phyloP scores from a whole-genome alignment of 2,329 filamentous ascomycete genomes.

The Akanthomyces lecanii region DNA sequence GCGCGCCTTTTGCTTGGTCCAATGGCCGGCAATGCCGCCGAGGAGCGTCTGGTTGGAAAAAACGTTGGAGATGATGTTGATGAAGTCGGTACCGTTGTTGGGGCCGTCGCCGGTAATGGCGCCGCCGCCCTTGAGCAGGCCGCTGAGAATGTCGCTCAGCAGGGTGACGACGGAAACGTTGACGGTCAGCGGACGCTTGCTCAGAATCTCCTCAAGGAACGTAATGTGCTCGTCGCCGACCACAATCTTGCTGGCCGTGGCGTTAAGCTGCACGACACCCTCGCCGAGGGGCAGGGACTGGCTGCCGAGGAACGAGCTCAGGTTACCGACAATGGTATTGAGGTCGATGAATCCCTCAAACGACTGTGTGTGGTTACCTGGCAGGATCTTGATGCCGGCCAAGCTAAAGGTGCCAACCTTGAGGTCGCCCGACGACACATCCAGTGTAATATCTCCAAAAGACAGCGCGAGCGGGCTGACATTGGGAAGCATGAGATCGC shows the following conservation, averaged over 20 bases:
- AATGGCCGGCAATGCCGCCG: constrained; percentile 34
- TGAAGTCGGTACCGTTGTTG: constrained; percentile 9
- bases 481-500: constrained; percentile 42
- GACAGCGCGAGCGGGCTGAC: constrained; percentile 39
- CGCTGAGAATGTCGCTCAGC: constrained; percentile 34
- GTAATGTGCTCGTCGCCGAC: constrained; percentile 40
- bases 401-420: constrained; percentile 37
- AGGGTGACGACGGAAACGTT: constrained; percentile 36
- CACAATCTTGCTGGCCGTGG: constrained; percentile 38
- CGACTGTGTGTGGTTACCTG: constrained; percentile 38
- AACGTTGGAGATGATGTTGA: constrained; percentile 24
- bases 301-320: constrained; percentile 35
- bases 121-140: constrained; percentile 25
- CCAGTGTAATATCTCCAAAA: constrained; percentile 44
- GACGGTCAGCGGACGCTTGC: constrained; percentile 33
- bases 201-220: constrained; percentile 42
- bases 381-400: constrained; percentile 36
- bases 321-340: constrained; percentile 37
- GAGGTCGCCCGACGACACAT: constrained; percentile 37
- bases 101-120: constrained; percentile 8
- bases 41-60: constrained; percentile 39
- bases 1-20: constrained; percentile 23
- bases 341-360: constrained; percentile 41
- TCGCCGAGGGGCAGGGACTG: constrained; percentile 34
- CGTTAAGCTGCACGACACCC: constrained; percentile 39